Base-by-base conservation (phyloP, 345 rosid genomes). In the Moringa oleifera region DNA sequence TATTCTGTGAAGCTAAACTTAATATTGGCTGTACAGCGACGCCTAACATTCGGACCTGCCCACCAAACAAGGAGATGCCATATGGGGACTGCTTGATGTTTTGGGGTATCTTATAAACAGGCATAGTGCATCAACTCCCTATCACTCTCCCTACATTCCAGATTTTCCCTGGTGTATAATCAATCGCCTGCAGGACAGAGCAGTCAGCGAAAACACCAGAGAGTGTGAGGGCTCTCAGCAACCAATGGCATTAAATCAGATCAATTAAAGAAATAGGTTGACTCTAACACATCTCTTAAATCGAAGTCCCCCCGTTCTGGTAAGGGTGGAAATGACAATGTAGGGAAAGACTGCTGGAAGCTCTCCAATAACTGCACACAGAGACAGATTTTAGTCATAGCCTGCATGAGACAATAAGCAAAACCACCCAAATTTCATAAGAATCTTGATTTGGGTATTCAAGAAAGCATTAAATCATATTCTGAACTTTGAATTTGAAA, bases 231-330 rank as follows among this genome's bases (percentile, higher is more conserved):
- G 47, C 47, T 4, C 12, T 41, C 47, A n/a, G n/a, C n/a, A 41
- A 41, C 2, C 47, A 41, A 11, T 4, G 47, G 12, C 17, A 7
- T 24, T 13, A 58, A 17, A 50, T 31, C 25, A 8, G 58, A 66
- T 81, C 72, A 95, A 81, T 91, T 95, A 89, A 95, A 95, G 78
- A 95, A 95, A 73, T 95, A 95, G 19, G 99, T 84, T 0, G 97
- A 95, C 24, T 81, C 71, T 28, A 95, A 65, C 68, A 95, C 99
- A 9, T 85, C 85, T 31, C 71, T 76, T 24, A 91, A 75, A 73
- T 95, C 87, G 61, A 91, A 89, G 69, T 91, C 94, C 64, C 99
- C 96, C 56, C 95, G 79, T 65, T 85, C 91, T 1, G 99, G 99
- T 57, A 91, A 67, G 0, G 86, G 77, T n/a, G 97, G 97, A 63